Evolutionary conservation across 345 rosid species (phyloP), one percentile per base, ranked within the genome.

Genomic region (Ailanthus altissimus): DNA sequence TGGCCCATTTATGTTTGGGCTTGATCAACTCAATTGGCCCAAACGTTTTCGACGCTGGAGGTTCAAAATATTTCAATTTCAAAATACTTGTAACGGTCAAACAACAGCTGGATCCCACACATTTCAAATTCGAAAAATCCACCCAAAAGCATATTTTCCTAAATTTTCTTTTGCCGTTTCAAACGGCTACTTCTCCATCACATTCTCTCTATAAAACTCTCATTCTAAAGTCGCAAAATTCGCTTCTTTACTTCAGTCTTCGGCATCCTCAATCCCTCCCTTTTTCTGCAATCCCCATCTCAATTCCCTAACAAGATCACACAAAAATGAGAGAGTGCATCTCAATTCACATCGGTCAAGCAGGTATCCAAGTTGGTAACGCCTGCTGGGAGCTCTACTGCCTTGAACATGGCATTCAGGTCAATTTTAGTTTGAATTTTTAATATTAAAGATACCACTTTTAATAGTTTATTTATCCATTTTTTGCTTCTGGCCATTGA

Each of bases 371-470:
- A 61, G 76, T 73, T 2, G 76, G 76, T 28, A 73, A 73, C n/a
- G 76, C 76, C 26, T 73, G 76, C 43, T 73, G 76, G 76, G 76
- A 73, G 46, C 76, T 72, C 36, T 72, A 72, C 49, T 72, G 75
- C 65, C 75, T 72, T 8, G 75, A 72, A 58, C 75, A 73, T 18
- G 76, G 75, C 49, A 71, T 71, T 71, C 75, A 54, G 75, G 75
- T 71, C n/a, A 53, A n/a, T 5, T 32, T 11, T 38, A 4, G 3
- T 36, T 45, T 2, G 5, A 10, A 21, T 5, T 36, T 16, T 28
- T 8, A 6, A 1, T 68, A 16, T 47, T 18, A 16, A 14, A 25
- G 8, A 8, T 51, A 5, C 32, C 46, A 4, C 2, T 6, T 70
- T 18, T 70, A 4, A 14, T 13, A 15, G 8, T 3, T 20, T 12